Evolutionary conservation across 805 yeast genomes (phyloP), one percentile per base, ranked within the genome.

Genomic region (Starmerella sp.): DNA sequence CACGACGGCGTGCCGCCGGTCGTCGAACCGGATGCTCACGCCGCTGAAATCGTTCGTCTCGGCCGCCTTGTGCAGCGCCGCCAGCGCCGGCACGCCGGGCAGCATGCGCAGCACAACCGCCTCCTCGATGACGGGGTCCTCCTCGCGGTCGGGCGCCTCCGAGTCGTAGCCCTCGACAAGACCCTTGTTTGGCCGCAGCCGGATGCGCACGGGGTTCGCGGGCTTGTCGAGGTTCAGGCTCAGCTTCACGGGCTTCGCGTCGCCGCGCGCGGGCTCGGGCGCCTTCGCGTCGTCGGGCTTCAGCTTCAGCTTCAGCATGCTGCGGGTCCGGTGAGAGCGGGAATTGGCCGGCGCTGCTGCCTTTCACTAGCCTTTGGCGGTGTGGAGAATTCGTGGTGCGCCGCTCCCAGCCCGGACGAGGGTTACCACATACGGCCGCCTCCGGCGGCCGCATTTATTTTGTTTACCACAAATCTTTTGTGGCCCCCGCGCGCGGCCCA

Each of bases 141-240:
- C 96, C 66, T 93, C 98, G 30, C 87, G 73, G 61, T 91, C 97
- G 0, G 96, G 95, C 17, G 95, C 97, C 64, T 91, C 97, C 2
- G 95, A 84, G 66, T 91, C 98, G 68, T 91, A 91, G 0, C 97
- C 97, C 63, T 91, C 96, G 5, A 96, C 96, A 0, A 95, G 93
- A 4, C 83, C 75, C 62, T 95, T 74, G 4, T 76, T 75, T 0
- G 83, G 80, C 59, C 78, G 78, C 54, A 81, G 75, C 53, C 80
- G 67, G 57, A 82, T 73, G 38, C 79, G 67, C 8, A 81, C 58
- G 76, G 44, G 71, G 57, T 34, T 57, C 32, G 56, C 51, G 35
- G 30, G 38, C 38, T 51, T 50, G 43, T 51, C 59, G 35, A 58
- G 37, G 31, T 47, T 57, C 37, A 60, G 46, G 32, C 53, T 54